Evolutionary conservation across 2,329 filamentous ascomycete species (phyloP).

Genomic region (Epichloe elymi): DNA sequence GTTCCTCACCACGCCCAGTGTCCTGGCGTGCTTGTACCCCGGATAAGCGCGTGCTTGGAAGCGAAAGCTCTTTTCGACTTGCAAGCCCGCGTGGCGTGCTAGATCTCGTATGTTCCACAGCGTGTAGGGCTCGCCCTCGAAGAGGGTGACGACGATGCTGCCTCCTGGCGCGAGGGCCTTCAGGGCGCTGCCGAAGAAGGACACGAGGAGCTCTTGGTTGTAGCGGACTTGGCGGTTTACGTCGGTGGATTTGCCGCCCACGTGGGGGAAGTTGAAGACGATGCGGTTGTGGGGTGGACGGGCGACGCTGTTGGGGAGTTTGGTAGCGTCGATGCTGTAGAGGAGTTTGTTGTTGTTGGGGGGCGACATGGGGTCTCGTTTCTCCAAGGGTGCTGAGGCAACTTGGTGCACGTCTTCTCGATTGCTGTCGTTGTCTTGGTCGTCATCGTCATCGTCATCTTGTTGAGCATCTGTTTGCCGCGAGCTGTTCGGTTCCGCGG

Average conservation of each 20-base stretch:
- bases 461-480: not conserved
- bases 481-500: not conserved
- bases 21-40: constrained; percentile 61
- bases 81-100: constrained; percentile 61
- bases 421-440: not conserved
- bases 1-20: constrained; percentile 49
- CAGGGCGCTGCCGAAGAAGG: constrained; percentile 48
- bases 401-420: not conserved
- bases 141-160: constrained; percentile 69
- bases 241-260: constrained; percentile 82
- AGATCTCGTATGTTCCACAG: constrained; percentile 91
- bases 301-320: constrained; percentile 42
- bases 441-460: not conserved
- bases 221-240: constrained; percentile 87
- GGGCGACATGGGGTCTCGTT: not conserved
- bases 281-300: constrained; percentile 54
- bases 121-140: constrained; percentile 88
- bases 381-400: not conserved
- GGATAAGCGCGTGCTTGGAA: constrained; percentile 58
- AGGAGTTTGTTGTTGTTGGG: constrained; percentile 11
- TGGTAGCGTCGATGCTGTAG: constrained; percentile 4
- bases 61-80: constrained; percentile 55
- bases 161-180: constrained; percentile 31
- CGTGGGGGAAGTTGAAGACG: constrained; percentile 95
- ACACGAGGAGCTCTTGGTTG: constrained; percentile 69